These are phyloP conservation scores for Ceratocystis alfenasii DNA, from an alignment of 2,329 filamentous ascomycete species.

Conservation along the genomic window DNA sequence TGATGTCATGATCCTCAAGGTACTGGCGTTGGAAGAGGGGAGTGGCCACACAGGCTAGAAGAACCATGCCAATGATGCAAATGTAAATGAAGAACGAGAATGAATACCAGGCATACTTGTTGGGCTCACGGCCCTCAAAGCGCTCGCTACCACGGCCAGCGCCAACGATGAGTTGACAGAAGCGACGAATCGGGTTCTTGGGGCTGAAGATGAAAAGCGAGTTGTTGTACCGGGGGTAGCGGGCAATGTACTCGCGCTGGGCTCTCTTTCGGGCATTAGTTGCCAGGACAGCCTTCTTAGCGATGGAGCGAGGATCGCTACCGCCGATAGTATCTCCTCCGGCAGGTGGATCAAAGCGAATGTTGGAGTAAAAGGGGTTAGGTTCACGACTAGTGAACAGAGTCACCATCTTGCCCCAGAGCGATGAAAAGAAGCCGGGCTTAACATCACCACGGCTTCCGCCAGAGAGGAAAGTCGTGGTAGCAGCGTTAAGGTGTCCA, in stretches of 20 bases:
- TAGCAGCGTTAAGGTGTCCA: slow-evolving; percentile 29
- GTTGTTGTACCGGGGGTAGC: slow-evolving; percentile 84
- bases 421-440: slow-evolving; percentile 45
- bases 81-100: slow-evolving; percentile 92
- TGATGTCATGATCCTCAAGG: slow-evolving; percentile 45
- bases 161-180: slow-evolving; percentile 84
- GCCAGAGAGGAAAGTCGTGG: slow-evolving; percentile 21
- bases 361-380: slow-evolving; percentile 85
- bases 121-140: slow-evolving; percentile 80
- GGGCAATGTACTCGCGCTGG: slow-evolving; percentile 78
- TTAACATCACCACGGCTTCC: slow-evolving; percentile 35
- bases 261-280: slow-evolving; percentile 72
- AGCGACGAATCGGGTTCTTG: slow-evolving; percentile 60
- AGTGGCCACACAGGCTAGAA: slow-evolving; percentile 86
- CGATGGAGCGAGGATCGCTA: slow-evolving; percentile 69
- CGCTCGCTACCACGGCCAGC: slow-evolving; percentile 78
- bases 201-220: slow-evolving; percentile 79
- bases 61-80: slow-evolving; percentile 93
- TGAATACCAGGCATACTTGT: slow-evolving; percentile 78
- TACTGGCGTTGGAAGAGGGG: slow-evolving; percentile 88
- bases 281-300: slow-evolving; percentile 75
- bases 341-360: slow-evolving; percentile 56
- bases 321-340: slow-evolving; percentile 44
- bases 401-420: slow-evolving; percentile 49
- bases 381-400: slow-evolving; percentile 57